Evolutionary conservation across 2,329 filamentous ascomycete genomes (phyloP), one percentile per base, ranked within the genome.

Genomic region (Penicillium sclerotiorum): DNA sequence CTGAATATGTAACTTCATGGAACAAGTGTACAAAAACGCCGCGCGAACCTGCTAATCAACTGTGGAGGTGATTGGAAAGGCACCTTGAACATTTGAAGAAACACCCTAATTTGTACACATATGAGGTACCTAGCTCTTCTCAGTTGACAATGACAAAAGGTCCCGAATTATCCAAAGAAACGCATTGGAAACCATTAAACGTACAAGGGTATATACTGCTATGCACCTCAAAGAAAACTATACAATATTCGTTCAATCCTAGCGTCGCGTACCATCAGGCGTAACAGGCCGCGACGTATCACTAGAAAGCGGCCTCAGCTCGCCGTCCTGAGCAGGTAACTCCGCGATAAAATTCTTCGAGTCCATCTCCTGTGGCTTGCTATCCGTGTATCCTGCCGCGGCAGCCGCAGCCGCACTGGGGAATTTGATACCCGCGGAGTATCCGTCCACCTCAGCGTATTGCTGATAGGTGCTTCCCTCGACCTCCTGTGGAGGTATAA

Each of bases 381-480:
- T 22, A 27, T 28, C 9, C 21, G 8, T 23, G 8, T 15, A 33
- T 5, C 22, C 47, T 13, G 15, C n/a, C n/a, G n/a, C n/a, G n/a
- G n/a, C 20, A 30, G 23, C 33, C 18, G 35, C 48, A 15, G 44
- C 23, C 2, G n/a, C 11, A 5, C 15, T 20, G 5, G 47, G 47
- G n/a, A 43, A 51, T 30, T 51, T 50, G 5, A 30, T 25, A 3
- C 20, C 43, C 9, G 47, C 33, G 12, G 13, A 13, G 23, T 50
- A 53, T 23, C 33, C 45, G 5, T 54, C 48, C 5, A 51, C 37
- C 13, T 50, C 48, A 5, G 48, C 50, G 15, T 42, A 45, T 4
- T 47, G 41, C 21, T 50, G 47, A 12, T 37, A 33, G 2, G 37
- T 21, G 28, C 20, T 25, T 2, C 47, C 47, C 8, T 49, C 42